Base-by-base conservation (phyloP, 768 basidiomycete genomes). In the Gautieria morchelliformis region DNA sequence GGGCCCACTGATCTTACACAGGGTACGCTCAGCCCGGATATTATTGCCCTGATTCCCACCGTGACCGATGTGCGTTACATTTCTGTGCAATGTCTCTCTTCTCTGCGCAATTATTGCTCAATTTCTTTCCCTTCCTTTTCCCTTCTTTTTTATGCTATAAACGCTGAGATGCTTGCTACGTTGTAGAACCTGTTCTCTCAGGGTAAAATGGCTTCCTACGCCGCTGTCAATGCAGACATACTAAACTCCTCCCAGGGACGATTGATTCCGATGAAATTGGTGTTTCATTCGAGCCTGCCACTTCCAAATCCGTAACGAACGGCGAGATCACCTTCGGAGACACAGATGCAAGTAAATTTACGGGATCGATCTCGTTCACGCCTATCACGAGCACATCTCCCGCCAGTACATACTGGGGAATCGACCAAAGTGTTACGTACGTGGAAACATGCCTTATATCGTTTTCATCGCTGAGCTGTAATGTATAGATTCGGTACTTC, bases 281-380 rank as follows among this genome's bases (percentile, higher is more conserved):
- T 7, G 53, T 84, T 54, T 82, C 74, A 30, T 83, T 79, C 63
- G 70, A 71, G 35, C 83, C 83, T 32, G 72, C 74, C 3, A 37
- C 4, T 9, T 44, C 42, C n/a, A 17, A 5, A 44, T 44, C 42
- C 20, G 14, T 45, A 44, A 39, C 69, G 15, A 81, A 81, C 54
- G 83, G 82, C 51, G 80, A 80, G 61, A 63, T 83, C 37, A 76
- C 76, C 19, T 82, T 80, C 70, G 81, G 80, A 70, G 65, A 65
- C 55, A 60, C 57, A 27, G 64, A 67, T 50, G n/a, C 61, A 7
- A 54, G 37, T 49, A 66, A 62, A 63, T 65, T 64, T 58, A 70
- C 61, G 3, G 70, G 72, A 41, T n/a, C 58, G 2, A 65, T 73
- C 58, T 45, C 60, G 24, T 60, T 60, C 22, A 30, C 52, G 62